phyloP scores from a whole-genome alignment of 129 eudicot genomes.

The Saussurea involucrata region DNA sequence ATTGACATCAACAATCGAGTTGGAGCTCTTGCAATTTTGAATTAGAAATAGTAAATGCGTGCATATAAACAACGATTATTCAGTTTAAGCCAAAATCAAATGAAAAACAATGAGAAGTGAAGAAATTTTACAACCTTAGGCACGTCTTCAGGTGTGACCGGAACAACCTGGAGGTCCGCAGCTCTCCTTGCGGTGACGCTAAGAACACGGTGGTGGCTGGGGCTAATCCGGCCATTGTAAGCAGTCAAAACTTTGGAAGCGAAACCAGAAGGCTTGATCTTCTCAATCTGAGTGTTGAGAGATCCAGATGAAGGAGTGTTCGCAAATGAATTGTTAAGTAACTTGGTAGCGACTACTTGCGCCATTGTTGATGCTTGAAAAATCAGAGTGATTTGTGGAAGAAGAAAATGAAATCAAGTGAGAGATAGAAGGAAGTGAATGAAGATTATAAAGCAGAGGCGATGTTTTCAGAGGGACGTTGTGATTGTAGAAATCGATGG shows the following conservation, averaged over 20 bases:
- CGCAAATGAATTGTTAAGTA: conserved; percentile 44
- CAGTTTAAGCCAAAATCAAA: not conserved
- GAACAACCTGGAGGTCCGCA: conserved; percentile 51
- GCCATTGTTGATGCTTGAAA: conserved; percentile 38
- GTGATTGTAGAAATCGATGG: conserved; percentile 34
- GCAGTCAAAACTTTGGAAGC: conserved; percentile 18
- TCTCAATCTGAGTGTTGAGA: conserved; percentile 35
- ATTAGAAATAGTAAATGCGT: not conserved
- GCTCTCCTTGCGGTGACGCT: conserved; percentile 45
- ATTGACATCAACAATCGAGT: not conserved
- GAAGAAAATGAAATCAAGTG: not conserved
- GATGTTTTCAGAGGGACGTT: conserved; percentile 26
- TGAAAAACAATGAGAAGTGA: not conserved
- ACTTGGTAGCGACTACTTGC: conserved; percentile 64
- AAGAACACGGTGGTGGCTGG: conserved; percentile 20
- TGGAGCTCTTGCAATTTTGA: not conserved
- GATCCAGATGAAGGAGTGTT: conserved; percentile 33
- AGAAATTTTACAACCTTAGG: conserved; percentile 40
- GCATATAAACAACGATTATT: not conserved
- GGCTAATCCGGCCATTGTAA: conserved; percentile 18
- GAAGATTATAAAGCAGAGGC: conserved; percentile 20
- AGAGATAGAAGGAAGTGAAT: conserved; percentile 1
- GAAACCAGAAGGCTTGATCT: conserved; percentile 41
- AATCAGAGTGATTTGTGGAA: not conserved
- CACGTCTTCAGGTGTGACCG: conserved; percentile 67